Evolutionary conservation across 2,329 filamentous ascomycete species (phyloP).

Genomic region (Epichloe typhina): DNA sequence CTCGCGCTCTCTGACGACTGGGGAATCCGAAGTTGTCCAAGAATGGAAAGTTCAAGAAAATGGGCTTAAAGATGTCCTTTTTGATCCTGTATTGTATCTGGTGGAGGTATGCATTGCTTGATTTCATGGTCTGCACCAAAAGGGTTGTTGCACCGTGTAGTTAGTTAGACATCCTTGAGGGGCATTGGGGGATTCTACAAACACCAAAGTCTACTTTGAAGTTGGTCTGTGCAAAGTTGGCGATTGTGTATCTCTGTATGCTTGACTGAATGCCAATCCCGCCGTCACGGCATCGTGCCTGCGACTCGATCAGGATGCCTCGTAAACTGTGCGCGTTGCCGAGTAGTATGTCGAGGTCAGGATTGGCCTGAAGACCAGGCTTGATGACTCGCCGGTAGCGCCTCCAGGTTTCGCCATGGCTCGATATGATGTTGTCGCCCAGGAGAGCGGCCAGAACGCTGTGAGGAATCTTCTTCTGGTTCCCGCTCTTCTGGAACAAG

Average conservation of each 20-base stretch:
- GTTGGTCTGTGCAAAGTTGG: slow-evolving; percentile 21
- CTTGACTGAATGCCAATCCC: slow-evolving; percentile 18
- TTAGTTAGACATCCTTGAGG: neutral
- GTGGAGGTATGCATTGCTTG: slow-evolving; percentile 10
- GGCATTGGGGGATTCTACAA: neutral
- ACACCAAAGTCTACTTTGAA: slow-evolving; percentile 15
- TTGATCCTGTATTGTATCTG: slow-evolving; percentile 16
- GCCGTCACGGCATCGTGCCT: slow-evolving; percentile 10
- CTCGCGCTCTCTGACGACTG: slow-evolving; percentile 13
- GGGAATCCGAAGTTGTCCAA: slow-evolving; percentile 16
- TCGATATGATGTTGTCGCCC: slow-evolving; percentile 27
- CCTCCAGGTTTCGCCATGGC: slow-evolving; percentile 23
- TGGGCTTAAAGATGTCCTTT: slow-evolving; percentile 20
- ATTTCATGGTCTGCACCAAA: slow-evolving; percentile 11
- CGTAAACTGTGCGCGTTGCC: slow-evolving; percentile 14
- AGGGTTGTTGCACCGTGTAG: neutral
- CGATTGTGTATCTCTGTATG: slow-evolving; percentile 23
- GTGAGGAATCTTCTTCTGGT: slow-evolving; percentile 26
- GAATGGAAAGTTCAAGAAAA: slow-evolving; percentile 22
- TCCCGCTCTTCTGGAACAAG: slow-evolving; percentile 24
- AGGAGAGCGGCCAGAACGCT: slow-evolving; percentile 24
- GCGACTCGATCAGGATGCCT: slow-evolving; percentile 16
- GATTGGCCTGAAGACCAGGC: slow-evolving; percentile 18
- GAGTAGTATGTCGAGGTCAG: slow-evolving; percentile 12
- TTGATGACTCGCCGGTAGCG: slow-evolving; percentile 22